These are phyloP conservation scores for Talinum fruticosum DNA, from an alignment of 148 eudicot genomes.

Conservation along the genomic window DNA sequence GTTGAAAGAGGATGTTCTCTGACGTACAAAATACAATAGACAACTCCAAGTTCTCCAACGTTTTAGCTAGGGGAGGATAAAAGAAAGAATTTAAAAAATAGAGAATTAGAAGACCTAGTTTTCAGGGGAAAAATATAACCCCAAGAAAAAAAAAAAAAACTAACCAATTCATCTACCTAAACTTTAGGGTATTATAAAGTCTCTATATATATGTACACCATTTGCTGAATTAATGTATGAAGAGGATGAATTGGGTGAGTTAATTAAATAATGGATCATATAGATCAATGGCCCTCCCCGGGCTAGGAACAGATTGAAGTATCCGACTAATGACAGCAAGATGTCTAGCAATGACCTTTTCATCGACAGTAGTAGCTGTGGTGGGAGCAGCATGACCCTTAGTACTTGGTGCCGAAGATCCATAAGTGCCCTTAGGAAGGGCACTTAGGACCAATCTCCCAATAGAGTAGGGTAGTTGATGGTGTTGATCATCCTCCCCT, in stretches of 20 bases:
- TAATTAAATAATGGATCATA: background rate
- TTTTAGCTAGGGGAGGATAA: no score
- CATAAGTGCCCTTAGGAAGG: conserved; percentile 36
- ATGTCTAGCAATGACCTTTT: conserved; percentile 38
- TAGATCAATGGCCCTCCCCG: conserved; percentile 42
- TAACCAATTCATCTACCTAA: background rate
- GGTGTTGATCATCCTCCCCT: no score
- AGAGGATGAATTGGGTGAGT: background rate
- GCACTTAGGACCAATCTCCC: conserved; percentile 13
- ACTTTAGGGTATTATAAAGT: background rate
- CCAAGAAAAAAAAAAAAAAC: background rate
- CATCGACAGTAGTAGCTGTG: background rate
- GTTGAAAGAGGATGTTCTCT: background rate
- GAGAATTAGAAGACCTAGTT: background rate
- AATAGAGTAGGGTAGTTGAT: background rate
- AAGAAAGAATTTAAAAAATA: background rate
- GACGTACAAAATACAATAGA: background rate
- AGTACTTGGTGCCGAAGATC: conserved; percentile 37
- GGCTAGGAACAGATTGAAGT: conserved; percentile 43
- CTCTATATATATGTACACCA: background rate
- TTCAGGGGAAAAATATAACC: background rate
- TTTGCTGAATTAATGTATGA: background rate
- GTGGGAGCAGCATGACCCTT: conserved; percentile 20
- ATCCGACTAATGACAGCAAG: conserved; percentile 30
- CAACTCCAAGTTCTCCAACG: background rate